These are phyloP conservation scores for Papiliotrema flavescens DNA, from an alignment of 1,284 basidiomycete genomes.

Conservation along the genomic window DNA sequence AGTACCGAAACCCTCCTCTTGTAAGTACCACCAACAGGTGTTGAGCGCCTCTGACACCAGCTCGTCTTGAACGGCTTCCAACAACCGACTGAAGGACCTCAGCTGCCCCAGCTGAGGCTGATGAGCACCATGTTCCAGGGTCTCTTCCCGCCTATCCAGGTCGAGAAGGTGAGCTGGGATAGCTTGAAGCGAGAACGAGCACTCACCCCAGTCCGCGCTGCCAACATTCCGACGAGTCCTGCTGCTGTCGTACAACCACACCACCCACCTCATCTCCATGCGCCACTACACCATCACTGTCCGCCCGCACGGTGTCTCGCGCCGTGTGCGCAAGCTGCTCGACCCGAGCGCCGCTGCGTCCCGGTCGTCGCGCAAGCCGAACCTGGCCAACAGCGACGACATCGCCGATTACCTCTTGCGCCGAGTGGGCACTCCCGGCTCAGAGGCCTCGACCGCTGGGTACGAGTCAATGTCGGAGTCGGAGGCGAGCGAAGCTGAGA, in stretches of 20 bases:
- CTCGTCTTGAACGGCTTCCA: conserved; percentile 54
- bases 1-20: conserved; percentile 49
- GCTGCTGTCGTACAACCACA: conserved; percentile 84
- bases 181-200: background rate
- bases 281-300: conserved; percentile 95
- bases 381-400: conserved; percentile 86
- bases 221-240: conserved; percentile 85
- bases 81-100: conserved; percentile 47
- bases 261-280: conserved; percentile 82
- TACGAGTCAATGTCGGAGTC: conserved; percentile 72
- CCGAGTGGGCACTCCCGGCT: conserved; percentile 62
- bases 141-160: conserved; percentile 54
- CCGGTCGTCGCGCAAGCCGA: conserved; percentile 25
- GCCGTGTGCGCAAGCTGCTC: conserved; percentile 83
- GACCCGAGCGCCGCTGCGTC: conserved; percentile 41
- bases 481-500: conserved; percentile 66
- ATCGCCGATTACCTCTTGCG: conserved; percentile 92
- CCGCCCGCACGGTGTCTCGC: conserved; percentile 89
- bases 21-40: conserved; percentile 18
- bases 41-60: conserved; percentile 22
- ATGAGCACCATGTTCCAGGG: conserved; percentile 56
- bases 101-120: conserved; percentile 51
- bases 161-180: conserved; percentile 51
- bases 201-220: conserved; percentile 65
- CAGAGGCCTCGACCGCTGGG: conserved; percentile 52